phyloP scores from a whole-genome alignment of 805 yeast species.

The Kluyveromyces nonfermentans region DNA sequence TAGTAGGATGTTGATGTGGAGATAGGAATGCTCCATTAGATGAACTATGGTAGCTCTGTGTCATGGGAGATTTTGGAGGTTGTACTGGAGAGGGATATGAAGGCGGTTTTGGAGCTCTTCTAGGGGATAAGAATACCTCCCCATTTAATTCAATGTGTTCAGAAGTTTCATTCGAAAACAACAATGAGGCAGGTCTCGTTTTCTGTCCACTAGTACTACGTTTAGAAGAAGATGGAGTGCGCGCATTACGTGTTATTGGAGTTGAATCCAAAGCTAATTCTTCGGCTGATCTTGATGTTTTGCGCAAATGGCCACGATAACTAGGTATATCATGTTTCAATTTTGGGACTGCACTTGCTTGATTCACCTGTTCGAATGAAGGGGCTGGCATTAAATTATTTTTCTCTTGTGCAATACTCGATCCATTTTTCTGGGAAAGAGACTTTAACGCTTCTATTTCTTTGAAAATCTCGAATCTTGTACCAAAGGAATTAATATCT shows the following conservation, averaged over 20 bases:
- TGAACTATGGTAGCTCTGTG: background rate
- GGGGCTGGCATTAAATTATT: conserved; percentile 37
- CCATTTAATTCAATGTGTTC: conserved; percentile 14
- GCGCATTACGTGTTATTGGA: conserved; percentile 1
- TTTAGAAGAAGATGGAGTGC: background rate
- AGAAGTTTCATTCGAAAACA: conserved; percentile 6
- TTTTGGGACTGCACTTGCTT: conserved; percentile 3
- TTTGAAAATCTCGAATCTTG: conserved; percentile 83
- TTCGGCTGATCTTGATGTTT: conserved; percentile 16
- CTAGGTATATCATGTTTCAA: conserved; percentile 6
- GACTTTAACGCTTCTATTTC: conserved; percentile 64
- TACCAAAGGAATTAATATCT: conserved; percentile 88
- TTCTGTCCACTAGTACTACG: background rate
- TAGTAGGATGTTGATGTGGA: conserved; percentile 16
- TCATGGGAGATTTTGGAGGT: conserved; percentile 27
- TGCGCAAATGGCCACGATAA: conserved; percentile 13
- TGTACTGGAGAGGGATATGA: conserved; percentile 36
- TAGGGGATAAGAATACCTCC: conserved; percentile 49
- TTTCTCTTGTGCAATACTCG: conserved; percentile 3
- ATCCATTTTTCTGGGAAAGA: conserved; percentile 5
- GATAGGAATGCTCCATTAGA: conserved; percentile 1
- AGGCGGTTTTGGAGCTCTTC: conserved; percentile 68
- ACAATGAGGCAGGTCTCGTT: conserved; percentile 10
- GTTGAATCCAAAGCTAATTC: conserved; percentile 10
- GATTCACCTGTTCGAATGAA: conserved; percentile 6